Conservation (phyloP, 306 rosid genomes). For the Luffa acutangula region DNA sequence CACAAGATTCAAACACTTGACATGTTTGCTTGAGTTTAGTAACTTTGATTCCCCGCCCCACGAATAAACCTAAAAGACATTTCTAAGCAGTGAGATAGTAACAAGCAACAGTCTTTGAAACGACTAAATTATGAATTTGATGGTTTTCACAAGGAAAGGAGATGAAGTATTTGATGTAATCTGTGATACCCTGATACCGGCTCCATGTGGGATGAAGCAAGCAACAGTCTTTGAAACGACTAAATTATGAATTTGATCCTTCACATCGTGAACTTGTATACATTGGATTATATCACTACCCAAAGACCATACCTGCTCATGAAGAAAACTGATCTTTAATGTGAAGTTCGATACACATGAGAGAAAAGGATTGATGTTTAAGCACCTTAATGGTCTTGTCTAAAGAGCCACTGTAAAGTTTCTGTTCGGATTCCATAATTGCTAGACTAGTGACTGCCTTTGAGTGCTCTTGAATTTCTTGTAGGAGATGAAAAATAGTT, state of each 20-base stretch:
- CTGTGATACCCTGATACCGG: slow-evolving; percentile 57
- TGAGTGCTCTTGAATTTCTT: slow-evolving; percentile 57
- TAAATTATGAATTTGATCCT: slow-evolving; percentile 70
- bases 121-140: not conserved
- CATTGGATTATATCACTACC: slow-evolving; percentile 42
- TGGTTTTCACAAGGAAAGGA: not conserved
- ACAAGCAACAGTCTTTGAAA: not conserved
- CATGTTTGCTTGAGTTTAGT: slow-evolving; percentile 52
- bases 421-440: slow-evolving; percentile 43
- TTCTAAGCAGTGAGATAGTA: not conserved
- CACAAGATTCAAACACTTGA: slow-evolving; percentile 59
- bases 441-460: slow-evolving; percentile 73
- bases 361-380: slow-evolving; percentile 5
- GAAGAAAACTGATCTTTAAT: slow-evolving; percentile 2
- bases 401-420: slow-evolving; percentile 74
- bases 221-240: slow-evolving; percentile 33
- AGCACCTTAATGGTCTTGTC: slow-evolving; percentile 63
- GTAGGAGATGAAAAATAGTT: slow-evolving; percentile 48
- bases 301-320: slow-evolving; percentile 64
- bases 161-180: not conserved
- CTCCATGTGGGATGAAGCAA: slow-evolving; percentile 70
- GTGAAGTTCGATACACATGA: not conserved
- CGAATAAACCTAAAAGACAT: slow-evolving; percentile 39
- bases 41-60: slow-evolving; percentile 48
- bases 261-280: slow-evolving; percentile 58